phyloP scores from a whole-genome alignment of 2,329 filamentous ascomycete genomes.

The Colletotrichum sp. region DNA sequence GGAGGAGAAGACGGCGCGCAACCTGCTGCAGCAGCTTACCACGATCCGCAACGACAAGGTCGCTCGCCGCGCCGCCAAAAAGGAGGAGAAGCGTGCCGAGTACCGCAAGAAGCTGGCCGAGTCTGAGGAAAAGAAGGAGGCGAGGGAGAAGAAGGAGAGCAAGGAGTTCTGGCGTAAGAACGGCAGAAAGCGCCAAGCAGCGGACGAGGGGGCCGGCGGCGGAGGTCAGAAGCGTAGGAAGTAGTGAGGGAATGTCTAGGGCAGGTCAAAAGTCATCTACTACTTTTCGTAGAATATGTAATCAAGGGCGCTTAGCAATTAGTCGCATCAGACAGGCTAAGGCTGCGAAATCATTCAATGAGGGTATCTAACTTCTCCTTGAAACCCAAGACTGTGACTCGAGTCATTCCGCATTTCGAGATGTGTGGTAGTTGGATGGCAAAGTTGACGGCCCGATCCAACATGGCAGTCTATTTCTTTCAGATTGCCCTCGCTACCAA shows the following conservation, averaged over 20 bases:
- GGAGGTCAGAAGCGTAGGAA: constrained; percentile 29
- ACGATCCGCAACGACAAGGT: constrained; percentile 90
- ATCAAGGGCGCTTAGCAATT: constrained; percentile 4
- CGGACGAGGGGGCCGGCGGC: constrained; percentile 44
- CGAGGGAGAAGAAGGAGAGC: constrained; percentile 87
- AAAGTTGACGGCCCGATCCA: background rate
- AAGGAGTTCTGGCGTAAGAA: constrained; percentile 94
- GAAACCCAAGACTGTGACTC: background rate
- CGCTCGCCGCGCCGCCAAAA: constrained; percentile 81
- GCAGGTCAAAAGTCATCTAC: background rate
- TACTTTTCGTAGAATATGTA: background rate
- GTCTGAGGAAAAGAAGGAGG: constrained; percentile 82
- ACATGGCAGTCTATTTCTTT: background rate
- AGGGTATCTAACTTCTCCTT: constrained; percentile 14
- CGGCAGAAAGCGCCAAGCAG: constrained; percentile 69
- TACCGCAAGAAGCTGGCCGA: constrained; percentile 86
- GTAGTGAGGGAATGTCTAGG: background rate
- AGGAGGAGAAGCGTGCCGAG: constrained; percentile 83
- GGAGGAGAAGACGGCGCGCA: constrained; percentile 88
- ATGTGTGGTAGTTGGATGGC: background rate
- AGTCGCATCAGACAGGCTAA: background rate
- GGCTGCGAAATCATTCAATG: background rate
- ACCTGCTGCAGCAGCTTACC: constrained; percentile 91
- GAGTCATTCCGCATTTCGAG: background rate
- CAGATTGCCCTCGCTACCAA: background rate